Base-by-base conservation (phyloP, 495 filamentous ascomycete genomes). In the Cercophora sp. region DNA sequence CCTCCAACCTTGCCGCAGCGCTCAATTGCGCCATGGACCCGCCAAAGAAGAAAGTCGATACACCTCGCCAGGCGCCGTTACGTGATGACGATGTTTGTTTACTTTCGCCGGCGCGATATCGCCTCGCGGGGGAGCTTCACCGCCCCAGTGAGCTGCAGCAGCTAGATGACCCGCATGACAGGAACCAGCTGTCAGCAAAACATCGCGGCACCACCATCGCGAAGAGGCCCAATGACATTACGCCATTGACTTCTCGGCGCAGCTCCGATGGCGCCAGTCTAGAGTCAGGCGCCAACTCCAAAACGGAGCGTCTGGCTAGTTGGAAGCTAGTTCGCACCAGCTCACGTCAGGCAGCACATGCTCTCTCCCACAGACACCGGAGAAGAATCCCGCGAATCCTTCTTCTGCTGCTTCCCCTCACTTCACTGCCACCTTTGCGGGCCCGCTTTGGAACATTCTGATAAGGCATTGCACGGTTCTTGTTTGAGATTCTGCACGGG, bases 261-360 rank as follows among this genome's bases (percentile, higher is more conserved):
- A 32, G 55, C 2, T 13, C 35, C 55, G 50, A 42, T 42, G 48
- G 51, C 61, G 58, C 58, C 58, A 47, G 46, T 44, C 26, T 18
- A 46, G 46, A 32, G 43, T 48, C 55, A 55, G 55, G 53, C 57
- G 53, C 29, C 37, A 26, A 19, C 54, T 53, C 39, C 48, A 37
- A 27, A 39, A 32, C 43, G 43, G 44, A 34, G 44, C 44, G 13
- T 22, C 48, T 42, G 29, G 20, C 45, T 27, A 5, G n/a, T 55
- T 36, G 16, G 35, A 11, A 22, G 20, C 16, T 24, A 8, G 20
- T 22, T 6, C 8, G 46, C 47, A 45, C 51, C 61, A 61, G 61
- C 61, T 64, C 52, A 52, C 48, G 55, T 57, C 52, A 59, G 53
- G 48, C 49, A 52, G 50, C 48, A 58, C 53, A 59, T 51, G 19